Conservation (phyloP, 345 rosid genomes). For the Eutrema heterophyllum region DNA sequence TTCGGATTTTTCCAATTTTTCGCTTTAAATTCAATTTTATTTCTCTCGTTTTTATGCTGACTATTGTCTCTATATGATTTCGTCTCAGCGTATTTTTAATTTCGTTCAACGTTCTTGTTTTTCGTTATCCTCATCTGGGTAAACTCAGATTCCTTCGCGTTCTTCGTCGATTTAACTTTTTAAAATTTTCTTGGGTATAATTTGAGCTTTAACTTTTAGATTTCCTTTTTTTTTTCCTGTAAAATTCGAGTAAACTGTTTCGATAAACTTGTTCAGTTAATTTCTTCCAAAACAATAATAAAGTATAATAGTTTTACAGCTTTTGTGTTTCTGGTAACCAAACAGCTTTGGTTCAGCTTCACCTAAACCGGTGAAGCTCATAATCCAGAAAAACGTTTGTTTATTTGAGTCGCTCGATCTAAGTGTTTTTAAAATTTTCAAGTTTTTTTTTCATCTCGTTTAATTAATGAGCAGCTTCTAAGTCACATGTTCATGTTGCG, state of each 20-base stretch:
- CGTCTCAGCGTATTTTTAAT: neutral
- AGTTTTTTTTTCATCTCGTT: neutral
- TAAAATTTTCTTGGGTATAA: neutral
- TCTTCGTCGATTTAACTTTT: neutral
- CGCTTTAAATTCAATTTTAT: neutral
- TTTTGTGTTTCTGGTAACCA: conserved; percentile 6
- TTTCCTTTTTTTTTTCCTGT: neutral
- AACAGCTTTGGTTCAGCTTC: conserved; percentile 21
- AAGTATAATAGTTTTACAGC: neutral
- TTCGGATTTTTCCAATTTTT: neutral
- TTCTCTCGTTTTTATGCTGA: neutral
- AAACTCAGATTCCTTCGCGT: neutral
- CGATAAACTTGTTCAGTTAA: neutral
- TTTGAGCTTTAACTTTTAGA: neutral
- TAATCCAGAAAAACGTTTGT: neutral
- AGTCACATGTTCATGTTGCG: conserved; percentile 19
- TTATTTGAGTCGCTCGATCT: neutral
- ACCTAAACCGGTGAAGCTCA: neutral
- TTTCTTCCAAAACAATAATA: neutral
- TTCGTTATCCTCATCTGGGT: neutral
- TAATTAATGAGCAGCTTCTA: neutral
- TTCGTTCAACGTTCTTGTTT: neutral
- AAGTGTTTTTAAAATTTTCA: neutral
- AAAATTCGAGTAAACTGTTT: neutral
- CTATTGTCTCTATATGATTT: neutral